Conservation (phyloP, 768 basidiomycete genomes). For the Amanita pseudoporphyria region DNA sequence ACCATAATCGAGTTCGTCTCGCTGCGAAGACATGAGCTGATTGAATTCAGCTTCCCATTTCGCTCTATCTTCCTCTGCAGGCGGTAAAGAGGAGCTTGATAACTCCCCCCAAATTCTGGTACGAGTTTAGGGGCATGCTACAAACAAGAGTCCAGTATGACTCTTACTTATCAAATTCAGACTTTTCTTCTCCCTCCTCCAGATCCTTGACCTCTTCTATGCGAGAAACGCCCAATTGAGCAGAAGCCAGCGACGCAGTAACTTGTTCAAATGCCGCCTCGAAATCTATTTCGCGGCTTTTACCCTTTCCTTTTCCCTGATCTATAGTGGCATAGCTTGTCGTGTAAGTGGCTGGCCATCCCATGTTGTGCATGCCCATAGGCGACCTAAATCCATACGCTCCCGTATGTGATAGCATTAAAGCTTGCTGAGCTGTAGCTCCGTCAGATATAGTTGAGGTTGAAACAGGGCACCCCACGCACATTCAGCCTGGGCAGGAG, state of each 20-base stretch:
- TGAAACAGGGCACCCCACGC: constrained; percentile 19
- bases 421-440: constrained; percentile 5
- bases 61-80: constrained; percentile 52
- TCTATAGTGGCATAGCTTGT: constrained; percentile 5
- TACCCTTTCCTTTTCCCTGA: constrained; percentile 64
- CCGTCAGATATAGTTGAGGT: constrained; percentile 2
- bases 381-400: neutral
- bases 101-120: constrained; percentile 57
- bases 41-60: constrained; percentile 83
- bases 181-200: constrained; percentile 26
- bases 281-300: constrained; percentile 68
- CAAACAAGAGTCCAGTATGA: too few relatives aligned
- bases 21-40: constrained; percentile 60
- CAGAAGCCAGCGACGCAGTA: constrained; percentile 38
- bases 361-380: neutral
- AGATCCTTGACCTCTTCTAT: constrained; percentile 45
- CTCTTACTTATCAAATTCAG: constrained; percentile 18
- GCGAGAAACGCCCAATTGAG: constrained; percentile 31
- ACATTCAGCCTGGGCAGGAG: constrained; percentile 29
- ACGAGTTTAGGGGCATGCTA: neutral
- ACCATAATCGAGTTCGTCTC: constrained; percentile 60
- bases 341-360: neutral
- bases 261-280: constrained; percentile 77
- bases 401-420: neutral
- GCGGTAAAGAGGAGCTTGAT: constrained; percentile 47